These are phyloP conservation scores for Xylariaceae sp. DNA, from an alignment of 2,329 filamentous ascomycete genomes.

Conservation along the genomic window DNA sequence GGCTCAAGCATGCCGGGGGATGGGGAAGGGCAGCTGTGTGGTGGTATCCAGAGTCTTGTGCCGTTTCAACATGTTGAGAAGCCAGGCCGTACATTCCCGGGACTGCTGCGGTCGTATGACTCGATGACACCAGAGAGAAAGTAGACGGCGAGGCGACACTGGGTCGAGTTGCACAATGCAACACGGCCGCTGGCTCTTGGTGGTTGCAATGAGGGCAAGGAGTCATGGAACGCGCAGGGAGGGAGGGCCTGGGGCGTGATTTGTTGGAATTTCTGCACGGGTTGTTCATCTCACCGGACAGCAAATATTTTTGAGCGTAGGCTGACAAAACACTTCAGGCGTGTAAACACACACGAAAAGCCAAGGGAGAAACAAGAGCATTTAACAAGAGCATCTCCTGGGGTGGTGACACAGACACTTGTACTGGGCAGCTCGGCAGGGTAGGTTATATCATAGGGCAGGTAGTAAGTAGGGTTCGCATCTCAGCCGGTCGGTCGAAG, in stretches of 20 bases:
- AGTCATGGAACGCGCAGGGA: not conserved
- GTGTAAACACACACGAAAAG: conserved; percentile 6
- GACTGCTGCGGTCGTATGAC: conserved; percentile 10
- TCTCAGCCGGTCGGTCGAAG: not conserved
- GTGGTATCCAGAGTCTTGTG: too few relatives aligned
- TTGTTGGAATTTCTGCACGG: conserved; percentile 9
- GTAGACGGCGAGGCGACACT: conserved; percentile 6
- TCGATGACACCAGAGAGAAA: conserved; percentile 13
- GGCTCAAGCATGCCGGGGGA: too few relatives aligned
- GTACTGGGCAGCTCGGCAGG: too few relatives aligned
- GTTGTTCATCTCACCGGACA: conserved; percentile 7
- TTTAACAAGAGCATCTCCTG: conserved; percentile 1
- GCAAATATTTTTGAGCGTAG: conserved; percentile 10
- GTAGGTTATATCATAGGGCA: too few relatives aligned
- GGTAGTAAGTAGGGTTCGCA: conserved; percentile 10
- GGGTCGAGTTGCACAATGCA: conserved; percentile 15
- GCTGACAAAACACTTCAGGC: conserved; percentile 13
- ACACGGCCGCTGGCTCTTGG: conserved; percentile 4
- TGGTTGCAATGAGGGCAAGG: not conserved
- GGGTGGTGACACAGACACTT: conserved; percentile 15
- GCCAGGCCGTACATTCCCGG: conserved; percentile 5
- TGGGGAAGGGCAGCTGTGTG: too few relatives aligned
- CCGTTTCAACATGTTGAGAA: not conserved
- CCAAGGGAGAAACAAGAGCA: not conserved
- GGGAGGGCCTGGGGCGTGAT: conserved; percentile 5